A percentile compares a stretch with the other conserved stretches of the same genome.
phyloP scores from a whole-genome alignment of 2,329 filamentous ascomycete species.

The Calonectria hongkongensis region DNA sequence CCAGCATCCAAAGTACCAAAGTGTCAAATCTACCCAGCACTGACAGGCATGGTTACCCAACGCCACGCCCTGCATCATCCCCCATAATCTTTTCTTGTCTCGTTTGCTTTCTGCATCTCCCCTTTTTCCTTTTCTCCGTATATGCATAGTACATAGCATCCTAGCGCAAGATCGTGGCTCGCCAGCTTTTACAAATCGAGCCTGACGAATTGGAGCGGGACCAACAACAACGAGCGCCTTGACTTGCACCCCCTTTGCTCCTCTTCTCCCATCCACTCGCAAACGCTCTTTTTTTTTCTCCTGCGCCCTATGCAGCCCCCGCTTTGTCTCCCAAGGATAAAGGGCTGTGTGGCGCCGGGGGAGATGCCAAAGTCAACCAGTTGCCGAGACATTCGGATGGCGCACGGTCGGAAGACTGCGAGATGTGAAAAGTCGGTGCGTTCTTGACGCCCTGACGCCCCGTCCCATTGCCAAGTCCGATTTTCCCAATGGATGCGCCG shows the following conservation, averaged over 20 bases:
- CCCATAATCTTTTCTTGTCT: constrained; percentile 26
- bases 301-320: not conserved
- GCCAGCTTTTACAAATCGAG: constrained; percentile 2
- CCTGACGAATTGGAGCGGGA: constrained; percentile 11
- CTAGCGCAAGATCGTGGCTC: not conserved
- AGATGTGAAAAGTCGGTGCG: constrained; percentile 20
- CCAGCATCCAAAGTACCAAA: constrained; percentile 14
- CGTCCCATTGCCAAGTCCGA: constrained; percentile 6
- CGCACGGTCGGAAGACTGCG: constrained; percentile 1
- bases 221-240: not conserved
- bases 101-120: constrained; percentile 1
- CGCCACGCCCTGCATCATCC: constrained; percentile 14
- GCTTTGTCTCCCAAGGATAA: constrained; percentile 16
- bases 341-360: constrained; percentile 16
- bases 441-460: constrained; percentile 11
- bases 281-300: constrained; percentile 7
- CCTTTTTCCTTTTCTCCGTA: not conserved
- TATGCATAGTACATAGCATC: not conserved
- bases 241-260: constrained; percentile 21
- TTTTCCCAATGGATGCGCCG: constrained; percentile 7
- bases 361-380: constrained; percentile 31
- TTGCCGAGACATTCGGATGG: constrained; percentile 40
- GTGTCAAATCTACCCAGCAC: constrained; percentile 2
- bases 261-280: constrained; percentile 1
- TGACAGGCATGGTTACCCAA: constrained; percentile 18